Conservation (phyloP, 23 red algal genomes). For the Gracilaria gracilis region DNA sequence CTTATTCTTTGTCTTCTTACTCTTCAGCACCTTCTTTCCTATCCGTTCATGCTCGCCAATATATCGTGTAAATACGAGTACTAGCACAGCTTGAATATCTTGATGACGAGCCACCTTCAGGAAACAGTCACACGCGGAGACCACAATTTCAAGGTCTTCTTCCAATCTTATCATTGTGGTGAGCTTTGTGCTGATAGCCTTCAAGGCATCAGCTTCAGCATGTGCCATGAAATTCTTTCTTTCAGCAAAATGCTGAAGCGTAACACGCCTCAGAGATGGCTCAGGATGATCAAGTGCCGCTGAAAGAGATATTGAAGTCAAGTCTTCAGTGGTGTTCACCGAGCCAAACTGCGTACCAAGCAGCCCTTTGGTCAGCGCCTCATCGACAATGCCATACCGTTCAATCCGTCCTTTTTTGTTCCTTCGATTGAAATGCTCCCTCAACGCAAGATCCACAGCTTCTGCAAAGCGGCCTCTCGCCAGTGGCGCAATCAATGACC, state of each 20-base stretch:
- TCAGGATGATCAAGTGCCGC: constrained; percentile 24
- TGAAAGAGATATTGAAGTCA: not conserved
- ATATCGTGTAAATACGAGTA: not conserved
- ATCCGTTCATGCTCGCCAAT: not conserved
- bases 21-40: not conserved
- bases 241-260: not conserved
- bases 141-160: too few species aligned
- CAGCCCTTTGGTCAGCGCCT: constrained; percentile 32
- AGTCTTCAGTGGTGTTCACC: not conserved
- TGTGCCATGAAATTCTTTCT: not conserved
- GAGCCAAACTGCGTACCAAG: constrained; percentile 43
- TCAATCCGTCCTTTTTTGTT: not conserved
- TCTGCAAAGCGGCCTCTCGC: constrained; percentile 37
- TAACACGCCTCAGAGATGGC: constrained; percentile 8
- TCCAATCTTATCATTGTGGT: too few species aligned
- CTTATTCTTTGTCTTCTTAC: not conserved
- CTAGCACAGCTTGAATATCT: not conserved
- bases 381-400: constrained; percentile 46
- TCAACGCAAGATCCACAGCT: constrained; percentile 49
- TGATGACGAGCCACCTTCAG: too few species aligned
- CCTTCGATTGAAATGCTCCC: constrained; percentile 48
- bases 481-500: constrained; percentile 8
- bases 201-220: too few species aligned
- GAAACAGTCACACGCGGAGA: too few species aligned
- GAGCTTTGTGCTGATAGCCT: too few species aligned